phyloP scores from a whole-genome alignment of 108 stramenopile genomes.

The Pseudonitzschia pungens region DNA sequence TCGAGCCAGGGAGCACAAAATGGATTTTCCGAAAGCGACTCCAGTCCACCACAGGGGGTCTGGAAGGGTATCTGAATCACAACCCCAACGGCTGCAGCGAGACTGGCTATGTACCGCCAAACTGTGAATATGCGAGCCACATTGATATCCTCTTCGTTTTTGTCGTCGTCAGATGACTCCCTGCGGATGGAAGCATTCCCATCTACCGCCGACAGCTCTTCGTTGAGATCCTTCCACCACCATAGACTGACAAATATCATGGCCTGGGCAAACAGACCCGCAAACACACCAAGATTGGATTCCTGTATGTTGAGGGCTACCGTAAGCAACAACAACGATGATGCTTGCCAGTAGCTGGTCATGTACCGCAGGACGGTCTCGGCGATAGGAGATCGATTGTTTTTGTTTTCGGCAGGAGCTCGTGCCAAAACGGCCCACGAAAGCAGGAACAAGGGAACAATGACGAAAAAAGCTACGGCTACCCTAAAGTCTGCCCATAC shows the following conservation, averaged over 20 bases:
- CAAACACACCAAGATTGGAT: neutral
- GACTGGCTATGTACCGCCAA: neutral
- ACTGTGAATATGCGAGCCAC: neutral
- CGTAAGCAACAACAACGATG: neutral
- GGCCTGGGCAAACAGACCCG: constrained; percentile 7
- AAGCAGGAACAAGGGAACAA: neutral
- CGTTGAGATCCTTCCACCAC: constrained; percentile 1
- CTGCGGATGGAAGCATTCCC: neutral
- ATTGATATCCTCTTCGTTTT: neutral
- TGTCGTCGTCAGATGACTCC: neutral
- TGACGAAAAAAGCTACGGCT: constrained; percentile 11
- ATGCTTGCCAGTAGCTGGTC: constrained; percentile 15
- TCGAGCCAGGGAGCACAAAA: constrained; percentile 14
- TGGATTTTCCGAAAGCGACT: neutral
- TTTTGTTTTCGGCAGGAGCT: neutral
- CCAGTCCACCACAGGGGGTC: neutral
- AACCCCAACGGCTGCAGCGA: neutral
- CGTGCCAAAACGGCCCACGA: neutral
- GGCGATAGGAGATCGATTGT: neutral
- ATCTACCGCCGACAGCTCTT: neutral
- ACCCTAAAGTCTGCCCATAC: constrained; percentile 15
- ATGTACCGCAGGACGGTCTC: constrained; percentile 6
- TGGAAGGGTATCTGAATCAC: neutral
- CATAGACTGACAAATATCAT: neutral
- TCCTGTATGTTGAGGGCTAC: neutral